A percentile compares a stretch with the other conserved stretches of the same genome.
phyloP scores from a whole-genome alignment of 1,284 basidiomycete genomes.

The Sanghuangporus sanghuang region DNA sequence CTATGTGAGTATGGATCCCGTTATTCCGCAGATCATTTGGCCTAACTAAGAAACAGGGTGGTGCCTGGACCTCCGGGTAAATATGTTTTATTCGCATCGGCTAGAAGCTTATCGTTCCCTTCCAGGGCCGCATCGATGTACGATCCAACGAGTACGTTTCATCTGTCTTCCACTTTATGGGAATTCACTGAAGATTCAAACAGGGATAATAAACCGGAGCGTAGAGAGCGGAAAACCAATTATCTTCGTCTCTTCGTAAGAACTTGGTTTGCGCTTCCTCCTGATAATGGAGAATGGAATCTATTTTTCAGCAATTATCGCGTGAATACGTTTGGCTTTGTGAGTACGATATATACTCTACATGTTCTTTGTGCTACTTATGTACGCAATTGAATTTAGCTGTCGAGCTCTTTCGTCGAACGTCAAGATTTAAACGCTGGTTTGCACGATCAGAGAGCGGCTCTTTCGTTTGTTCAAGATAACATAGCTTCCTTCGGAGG shows the following conservation, averaged over 20 bases:
- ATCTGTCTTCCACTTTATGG: background rate
- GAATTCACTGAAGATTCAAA: background rate
- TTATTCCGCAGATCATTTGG: background rate
- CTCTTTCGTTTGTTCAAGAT: conserved; percentile 52
- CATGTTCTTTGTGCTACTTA: background rate
- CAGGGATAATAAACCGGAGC: conserved; percentile 47
- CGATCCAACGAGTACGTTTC: conserved; percentile 41
- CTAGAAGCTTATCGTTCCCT: background rate
- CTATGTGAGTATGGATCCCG: conserved; percentile 33
- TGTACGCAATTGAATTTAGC: conserved; percentile 28
- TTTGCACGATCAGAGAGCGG: conserved; percentile 50
- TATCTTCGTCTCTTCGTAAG: conserved; percentile 50
- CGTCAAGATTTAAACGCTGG: conserved; percentile 51
- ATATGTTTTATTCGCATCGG: too few relatives aligned
- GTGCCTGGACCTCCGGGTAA: conserved; percentile 44
- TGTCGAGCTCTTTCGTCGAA: conserved; percentile 43
- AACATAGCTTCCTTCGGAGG: conserved; percentile 64
- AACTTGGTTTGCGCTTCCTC: background rate
- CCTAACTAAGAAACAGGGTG: conserved; percentile 35
- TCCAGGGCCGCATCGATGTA: conserved; percentile 38
- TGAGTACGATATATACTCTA: conserved; percentile 26
- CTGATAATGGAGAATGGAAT: background rate
- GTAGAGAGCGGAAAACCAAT: conserved; percentile 43
- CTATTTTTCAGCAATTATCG: conserved; percentile 44
- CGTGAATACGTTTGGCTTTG: conserved; percentile 55